phyloP scores from a whole-genome alignment of 2,329 filamentous ascomycete species.

The Trichoderma oligosporum region DNA sequence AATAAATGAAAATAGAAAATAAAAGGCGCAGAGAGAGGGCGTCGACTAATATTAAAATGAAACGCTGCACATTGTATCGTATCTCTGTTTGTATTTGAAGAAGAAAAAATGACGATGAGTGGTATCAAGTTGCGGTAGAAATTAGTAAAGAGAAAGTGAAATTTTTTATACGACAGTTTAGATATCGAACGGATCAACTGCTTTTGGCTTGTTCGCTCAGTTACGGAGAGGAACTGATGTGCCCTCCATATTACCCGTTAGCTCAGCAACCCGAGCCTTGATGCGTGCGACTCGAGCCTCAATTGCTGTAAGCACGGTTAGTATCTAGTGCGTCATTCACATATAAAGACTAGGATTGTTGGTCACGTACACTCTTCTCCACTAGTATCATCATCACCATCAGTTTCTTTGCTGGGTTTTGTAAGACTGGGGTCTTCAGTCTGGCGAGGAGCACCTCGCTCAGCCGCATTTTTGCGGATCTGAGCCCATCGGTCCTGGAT shows the following conservation, averaged over 20 bases:
- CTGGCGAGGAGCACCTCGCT: constrained; percentile 63
- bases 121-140: constrained; percentile 21
- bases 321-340: background rate
- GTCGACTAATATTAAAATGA: constrained; percentile 17
- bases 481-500: constrained; percentile 85
- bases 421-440: constrained; percentile 62
- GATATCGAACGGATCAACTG: background rate
- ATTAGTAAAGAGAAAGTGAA: background rate
- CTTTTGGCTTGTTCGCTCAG: background rate
- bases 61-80: constrained; percentile 19
- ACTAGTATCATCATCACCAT: constrained; percentile 82
- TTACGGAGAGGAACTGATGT: constrained; percentile 23
- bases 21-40: background rate
- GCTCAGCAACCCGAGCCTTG: constrained; percentile 91
- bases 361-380: constrained; percentile 81
- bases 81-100: constrained; percentile 7
- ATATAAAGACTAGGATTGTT: background rate
- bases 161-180: background rate
- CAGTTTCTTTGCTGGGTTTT: constrained; percentile 53
- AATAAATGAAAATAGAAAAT: constrained; percentile 19
- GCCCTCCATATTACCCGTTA: constrained; percentile 79
- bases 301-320: constrained; percentile 61
- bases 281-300: constrained; percentile 95
- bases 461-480: constrained; percentile 90
- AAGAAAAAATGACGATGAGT: constrained; percentile 18